Evolutionary conservation across 179 eudicot species (phyloP).

Genomic region (Beta corolliflora): DNA sequence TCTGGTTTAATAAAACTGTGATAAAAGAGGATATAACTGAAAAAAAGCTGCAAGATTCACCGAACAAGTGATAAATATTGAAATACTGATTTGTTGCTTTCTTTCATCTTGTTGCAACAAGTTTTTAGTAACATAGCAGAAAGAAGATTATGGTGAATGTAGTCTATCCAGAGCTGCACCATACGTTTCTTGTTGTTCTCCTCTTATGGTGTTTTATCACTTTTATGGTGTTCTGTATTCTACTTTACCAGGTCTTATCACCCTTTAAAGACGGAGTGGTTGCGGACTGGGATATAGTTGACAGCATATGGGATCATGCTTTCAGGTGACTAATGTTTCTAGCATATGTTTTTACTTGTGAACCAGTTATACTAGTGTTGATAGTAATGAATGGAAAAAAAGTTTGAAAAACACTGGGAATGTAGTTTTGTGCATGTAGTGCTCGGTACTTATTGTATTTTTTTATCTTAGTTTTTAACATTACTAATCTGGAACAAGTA

Average conservation of each 20-base stretch:
- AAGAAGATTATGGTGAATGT: neutral
- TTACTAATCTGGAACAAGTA: neutral
- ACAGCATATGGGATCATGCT: slow-evolving; percentile 94
- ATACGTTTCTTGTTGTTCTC: neutral
- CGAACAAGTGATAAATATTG: slow-evolving; percentile 1
- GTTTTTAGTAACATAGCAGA: neutral
- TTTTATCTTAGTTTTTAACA: neutral
- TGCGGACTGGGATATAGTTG: slow-evolving; percentile 92
- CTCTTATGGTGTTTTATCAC: neutral
- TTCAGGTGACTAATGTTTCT: slow-evolving; percentile 54
- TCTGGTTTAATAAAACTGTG: neutral
- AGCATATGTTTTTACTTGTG: slow-evolving; percentile 9
- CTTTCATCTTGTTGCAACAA: neutral
- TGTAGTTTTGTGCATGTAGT: neutral
- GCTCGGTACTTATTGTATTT: neutral
- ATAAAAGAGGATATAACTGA: neutral
- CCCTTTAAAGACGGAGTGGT: slow-evolving; percentile 88
- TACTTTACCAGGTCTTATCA: slow-evolving; percentile 66
- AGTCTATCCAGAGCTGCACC: neutral
- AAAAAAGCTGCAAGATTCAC: neutral
- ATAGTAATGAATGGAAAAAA: neutral
- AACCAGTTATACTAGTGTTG: neutral
- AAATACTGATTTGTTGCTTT: neutral
- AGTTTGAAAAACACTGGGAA: neutral
- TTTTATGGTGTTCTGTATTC: neutral